phyloP scores from a whole-genome alignment of 2,329 filamentous ascomycete genomes.

The Ceratocystis albifundus region DNA sequence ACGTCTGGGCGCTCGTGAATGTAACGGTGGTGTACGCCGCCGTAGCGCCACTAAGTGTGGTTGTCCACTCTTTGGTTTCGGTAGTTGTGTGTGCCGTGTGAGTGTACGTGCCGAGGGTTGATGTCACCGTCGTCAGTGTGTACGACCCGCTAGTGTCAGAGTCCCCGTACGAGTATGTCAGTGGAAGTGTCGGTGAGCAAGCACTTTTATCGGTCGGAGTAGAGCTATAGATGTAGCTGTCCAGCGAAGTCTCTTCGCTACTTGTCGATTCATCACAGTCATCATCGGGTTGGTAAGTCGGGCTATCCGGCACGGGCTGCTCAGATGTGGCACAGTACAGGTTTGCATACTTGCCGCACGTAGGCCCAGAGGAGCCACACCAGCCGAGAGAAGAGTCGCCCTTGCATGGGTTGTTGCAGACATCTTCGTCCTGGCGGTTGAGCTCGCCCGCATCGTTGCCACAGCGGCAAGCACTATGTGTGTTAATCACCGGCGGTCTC shows the following conservation, averaged over 20 bases:
- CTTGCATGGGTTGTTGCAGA: conserved; percentile 23
- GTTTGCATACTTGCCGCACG: conserved; percentile 21
- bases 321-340: conserved; percentile 19
- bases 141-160: background rate
- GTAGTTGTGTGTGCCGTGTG: conserved; percentile 15
- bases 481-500: background rate
- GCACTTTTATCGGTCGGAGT: conserved; percentile 1
- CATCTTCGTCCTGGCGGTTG: conserved; percentile 21
- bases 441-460: conserved; percentile 20
- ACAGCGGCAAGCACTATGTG: conserved; percentile 22
- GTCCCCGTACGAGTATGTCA: conserved; percentile 7
- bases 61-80: conserved; percentile 16
- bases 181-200: background rate
- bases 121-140: conserved; percentile 20
- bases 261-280: background rate
- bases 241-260: background rate
- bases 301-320: conserved; percentile 5
- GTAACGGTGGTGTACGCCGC: conserved; percentile 21
- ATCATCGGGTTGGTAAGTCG: background rate
- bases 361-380: conserved; percentile 19
- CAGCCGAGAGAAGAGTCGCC: conserved; percentile 19
- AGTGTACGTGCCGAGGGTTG: conserved; percentile 20
- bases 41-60: conserved; percentile 18
- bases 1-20: conserved; percentile 15
- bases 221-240: conserved; percentile 16